phyloP scores from a whole-genome alignment of 805 yeast species.

The Isabelozyma rhagii region DNA sequence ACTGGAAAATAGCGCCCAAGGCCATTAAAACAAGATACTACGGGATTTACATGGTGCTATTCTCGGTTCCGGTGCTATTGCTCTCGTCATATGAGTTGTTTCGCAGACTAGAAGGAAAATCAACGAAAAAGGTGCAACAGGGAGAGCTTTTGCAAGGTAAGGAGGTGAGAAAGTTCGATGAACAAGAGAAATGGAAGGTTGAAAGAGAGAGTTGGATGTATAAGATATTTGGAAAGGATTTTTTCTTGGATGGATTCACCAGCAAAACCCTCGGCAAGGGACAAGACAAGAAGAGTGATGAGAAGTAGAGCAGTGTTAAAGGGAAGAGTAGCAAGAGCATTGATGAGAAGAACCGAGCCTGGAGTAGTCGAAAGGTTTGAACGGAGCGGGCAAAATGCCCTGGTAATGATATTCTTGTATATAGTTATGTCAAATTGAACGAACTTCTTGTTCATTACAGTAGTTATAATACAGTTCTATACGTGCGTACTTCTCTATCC shows the following conservation, averaged over 20 bases:
- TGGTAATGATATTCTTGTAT: constrained; percentile 1
- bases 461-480: background rate
- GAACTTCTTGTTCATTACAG: background rate
- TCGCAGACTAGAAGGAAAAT: constrained; percentile 36
- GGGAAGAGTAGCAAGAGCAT: too few species aligned
- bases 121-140: constrained; percentile 37
- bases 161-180: constrained; percentile 33
- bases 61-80: constrained; percentile 35
- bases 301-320: too few species aligned
- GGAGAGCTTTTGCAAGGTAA: constrained; percentile 36
- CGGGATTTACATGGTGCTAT: constrained; percentile 35
- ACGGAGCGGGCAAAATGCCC: too few species aligned
- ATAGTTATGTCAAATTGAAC: background rate
- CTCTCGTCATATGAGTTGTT: constrained; percentile 33
- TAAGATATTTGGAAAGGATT: constrained; percentile 38
- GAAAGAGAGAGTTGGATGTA: constrained; percentile 36
- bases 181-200: constrained; percentile 37
- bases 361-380: too few species aligned
- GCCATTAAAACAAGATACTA: constrained; percentile 33
- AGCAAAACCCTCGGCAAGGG: constrained; percentile 31
- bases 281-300: background rate
- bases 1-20: constrained; percentile 43
- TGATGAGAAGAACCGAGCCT: too few species aligned
- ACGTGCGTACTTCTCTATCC: background rate
- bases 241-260: constrained; percentile 42